Percentiles rank a stretch among this genome's conserved stretches.
These are phyloP conservation scores for Phialocephala sp. DNA, from an alignment of 2,329 filamentous ascomycete genomes.

Conservation along the genomic window DNA sequence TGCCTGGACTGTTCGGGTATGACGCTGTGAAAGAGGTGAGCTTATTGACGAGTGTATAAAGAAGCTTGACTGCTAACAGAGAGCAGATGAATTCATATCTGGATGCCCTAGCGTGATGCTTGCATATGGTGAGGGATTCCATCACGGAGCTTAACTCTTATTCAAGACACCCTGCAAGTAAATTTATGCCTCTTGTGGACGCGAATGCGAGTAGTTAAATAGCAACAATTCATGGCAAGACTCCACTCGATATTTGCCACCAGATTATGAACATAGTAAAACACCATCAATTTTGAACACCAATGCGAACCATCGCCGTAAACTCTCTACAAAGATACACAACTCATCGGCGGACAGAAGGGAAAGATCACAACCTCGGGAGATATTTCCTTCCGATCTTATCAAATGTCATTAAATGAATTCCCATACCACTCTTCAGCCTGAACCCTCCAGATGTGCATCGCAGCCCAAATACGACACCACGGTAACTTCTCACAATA, in stretches of 20 bases:
- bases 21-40: conserved; percentile 59
- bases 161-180: background rate
- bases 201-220: no score
- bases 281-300: no score
- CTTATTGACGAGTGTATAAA: background rate
- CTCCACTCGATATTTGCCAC: background rate
- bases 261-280: background rate
- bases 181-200: no score
- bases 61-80: background rate
- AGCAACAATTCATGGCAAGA: background rate
- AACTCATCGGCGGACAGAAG: background rate
- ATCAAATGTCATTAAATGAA: background rate
- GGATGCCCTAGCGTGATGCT: background rate
- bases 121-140: no score
- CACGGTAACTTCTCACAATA: background rate
- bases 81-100: conserved; percentile 6
- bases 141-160: no score
- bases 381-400: background rate
- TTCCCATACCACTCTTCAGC: conserved; percentile 1
- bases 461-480: conserved; percentile 1
- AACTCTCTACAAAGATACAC: background rate
- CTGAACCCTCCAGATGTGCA: background rate
- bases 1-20: conserved; percentile 68
- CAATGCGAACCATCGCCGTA: no score
- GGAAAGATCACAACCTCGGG: background rate